Conservation (phyloP, 2,329 filamentous ascomycete species). For the Coniochaeta pulveracea region DNA sequence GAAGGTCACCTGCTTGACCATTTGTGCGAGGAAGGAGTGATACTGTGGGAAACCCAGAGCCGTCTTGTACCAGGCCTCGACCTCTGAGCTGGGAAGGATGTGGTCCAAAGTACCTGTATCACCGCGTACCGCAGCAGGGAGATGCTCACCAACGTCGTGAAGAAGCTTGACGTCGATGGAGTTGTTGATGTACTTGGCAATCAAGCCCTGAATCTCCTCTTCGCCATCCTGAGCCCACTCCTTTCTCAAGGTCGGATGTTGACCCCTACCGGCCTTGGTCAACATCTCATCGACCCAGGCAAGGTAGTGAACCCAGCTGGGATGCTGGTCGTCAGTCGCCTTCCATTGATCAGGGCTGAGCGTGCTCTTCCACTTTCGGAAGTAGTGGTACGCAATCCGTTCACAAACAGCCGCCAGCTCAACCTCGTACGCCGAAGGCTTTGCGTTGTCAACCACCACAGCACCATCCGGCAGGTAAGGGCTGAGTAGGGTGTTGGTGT, state of each 20-base stretch:
- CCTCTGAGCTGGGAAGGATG: neutral
- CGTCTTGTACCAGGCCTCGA: neutral
- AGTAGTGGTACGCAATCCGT: neutral
- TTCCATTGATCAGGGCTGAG: neutral
- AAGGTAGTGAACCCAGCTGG: neutral
- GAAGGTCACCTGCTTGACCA: neutral
- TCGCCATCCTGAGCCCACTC: neutral
- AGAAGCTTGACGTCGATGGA: neutral
- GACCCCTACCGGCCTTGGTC: too few relatives aligned
- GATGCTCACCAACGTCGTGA: neutral
- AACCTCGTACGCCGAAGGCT: neutral
- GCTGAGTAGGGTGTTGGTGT: constrained; percentile 1
- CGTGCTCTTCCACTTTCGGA: neutral
- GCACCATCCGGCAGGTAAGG: neutral
- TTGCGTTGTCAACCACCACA: neutral
- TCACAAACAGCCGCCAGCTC: neutral
- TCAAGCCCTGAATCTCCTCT: neutral
- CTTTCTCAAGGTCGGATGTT: neutral
- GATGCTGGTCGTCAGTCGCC: too few relatives aligned
- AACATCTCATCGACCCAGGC: neutral
- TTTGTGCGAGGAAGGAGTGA: neutral
- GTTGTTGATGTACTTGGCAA: neutral
- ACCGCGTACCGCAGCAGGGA: neutral
- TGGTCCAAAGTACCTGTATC: neutral
- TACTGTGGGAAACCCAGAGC: neutral